Conservation (phyloP, 1,139 yeast species). For the Entelexis sorbosivorans region DNA sequence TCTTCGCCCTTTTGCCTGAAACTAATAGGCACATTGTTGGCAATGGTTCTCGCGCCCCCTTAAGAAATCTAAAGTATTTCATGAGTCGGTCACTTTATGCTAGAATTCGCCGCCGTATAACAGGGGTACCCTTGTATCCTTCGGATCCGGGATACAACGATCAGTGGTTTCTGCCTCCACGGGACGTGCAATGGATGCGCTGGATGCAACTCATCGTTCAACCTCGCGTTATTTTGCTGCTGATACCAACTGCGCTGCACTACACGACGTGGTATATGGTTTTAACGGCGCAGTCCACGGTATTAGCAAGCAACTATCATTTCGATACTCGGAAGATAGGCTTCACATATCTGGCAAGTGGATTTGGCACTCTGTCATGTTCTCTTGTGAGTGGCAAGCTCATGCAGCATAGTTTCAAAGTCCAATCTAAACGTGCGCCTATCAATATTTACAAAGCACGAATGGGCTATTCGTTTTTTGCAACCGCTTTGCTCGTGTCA, state of each 20-base stretch:
- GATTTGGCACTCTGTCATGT: slow-evolving; percentile 33
- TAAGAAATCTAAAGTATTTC: not conserved
- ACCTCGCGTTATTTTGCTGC: slow-evolving; percentile 32
- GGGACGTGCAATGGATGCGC: slow-evolving; percentile 32
- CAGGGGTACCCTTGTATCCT: slow-evolving; percentile 21
- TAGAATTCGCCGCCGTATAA: slow-evolving; percentile 8
- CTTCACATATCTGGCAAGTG: slow-evolving; percentile 40
- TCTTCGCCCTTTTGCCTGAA: slow-evolving; percentile 46
- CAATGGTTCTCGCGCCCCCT: slow-evolving; percentile 37
- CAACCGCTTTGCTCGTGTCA: slow-evolving; percentile 28
- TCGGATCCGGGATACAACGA: slow-evolving; percentile 20
- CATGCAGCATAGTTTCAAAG: slow-evolving; percentile 29
- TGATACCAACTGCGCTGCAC: slow-evolving; percentile 48
- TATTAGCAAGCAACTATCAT: slow-evolving; percentile 40
- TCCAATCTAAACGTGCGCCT: slow-evolving; percentile 33
- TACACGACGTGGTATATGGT: slow-evolving; percentile 62
- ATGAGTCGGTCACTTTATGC: slow-evolving; percentile 22
- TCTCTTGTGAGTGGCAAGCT: slow-evolving; percentile 30
- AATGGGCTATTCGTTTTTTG: slow-evolving; percentile 31
- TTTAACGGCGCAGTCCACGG: slow-evolving; percentile 52
- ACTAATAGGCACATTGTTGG: slow-evolving; percentile 61
- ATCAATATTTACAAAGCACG: slow-evolving; percentile 39
- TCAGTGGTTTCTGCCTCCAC: slow-evolving; percentile 39
- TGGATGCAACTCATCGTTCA: slow-evolving; percentile 30
- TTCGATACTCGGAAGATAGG: slow-evolving; percentile 49